Conservation (phyloP, 2,329 filamentous ascomycete species). For the Colletotrichum falcatum region DNA sequence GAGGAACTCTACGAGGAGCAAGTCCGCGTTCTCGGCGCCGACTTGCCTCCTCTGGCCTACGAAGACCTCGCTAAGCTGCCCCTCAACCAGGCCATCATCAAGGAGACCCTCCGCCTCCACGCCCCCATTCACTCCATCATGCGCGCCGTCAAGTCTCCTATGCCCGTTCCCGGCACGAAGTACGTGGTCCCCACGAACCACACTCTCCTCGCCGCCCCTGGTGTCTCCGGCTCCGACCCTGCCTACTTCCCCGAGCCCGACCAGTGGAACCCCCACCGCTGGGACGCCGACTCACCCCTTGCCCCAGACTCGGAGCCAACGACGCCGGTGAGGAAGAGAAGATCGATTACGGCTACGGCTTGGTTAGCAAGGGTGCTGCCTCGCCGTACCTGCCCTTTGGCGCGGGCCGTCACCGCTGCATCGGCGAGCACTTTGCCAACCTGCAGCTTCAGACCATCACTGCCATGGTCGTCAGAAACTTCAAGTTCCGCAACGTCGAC, state of each 20-base stretch:
- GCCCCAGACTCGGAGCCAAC: conserved; percentile 58
- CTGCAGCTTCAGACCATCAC: conserved; percentile 90
- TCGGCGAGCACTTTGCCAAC: conserved; percentile 97
- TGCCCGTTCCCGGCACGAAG: conserved; percentile 84
- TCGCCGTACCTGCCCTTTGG: conserved; percentile 96
- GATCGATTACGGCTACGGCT: conserved; percentile 92
- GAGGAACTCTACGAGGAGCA: conserved; percentile 90
- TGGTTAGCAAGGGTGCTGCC: conserved; percentile 89
- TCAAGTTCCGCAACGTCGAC: conserved; percentile 83
- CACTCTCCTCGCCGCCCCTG: conserved; percentile 85
- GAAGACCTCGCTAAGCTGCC: conserved; percentile 83
- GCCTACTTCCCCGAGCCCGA: conserved; percentile 85
- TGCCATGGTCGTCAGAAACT: conserved; percentile 78
- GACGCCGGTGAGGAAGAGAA: conserved; percentile 73
- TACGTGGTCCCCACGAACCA: conserved; percentile 86
- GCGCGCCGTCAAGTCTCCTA: conserved; percentile 89
- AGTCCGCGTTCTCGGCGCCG: conserved; percentile 75
- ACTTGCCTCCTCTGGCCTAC: conserved; percentile 80
- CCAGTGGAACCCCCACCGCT: conserved; percentile 91
- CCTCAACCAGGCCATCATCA: conserved; percentile 86
- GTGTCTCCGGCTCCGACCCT: conserved; percentile 79
- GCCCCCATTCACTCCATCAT: conserved; percentile 96
- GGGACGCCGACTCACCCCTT: conserved; percentile 75
- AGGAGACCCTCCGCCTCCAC: conserved; percentile 91
- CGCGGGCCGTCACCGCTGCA: conserved; percentile 91